These are phyloP conservation scores for Scenedesmus sp. DNA, from an alignment of 163 green algal genomes.

Conservation along the genomic window DNA sequence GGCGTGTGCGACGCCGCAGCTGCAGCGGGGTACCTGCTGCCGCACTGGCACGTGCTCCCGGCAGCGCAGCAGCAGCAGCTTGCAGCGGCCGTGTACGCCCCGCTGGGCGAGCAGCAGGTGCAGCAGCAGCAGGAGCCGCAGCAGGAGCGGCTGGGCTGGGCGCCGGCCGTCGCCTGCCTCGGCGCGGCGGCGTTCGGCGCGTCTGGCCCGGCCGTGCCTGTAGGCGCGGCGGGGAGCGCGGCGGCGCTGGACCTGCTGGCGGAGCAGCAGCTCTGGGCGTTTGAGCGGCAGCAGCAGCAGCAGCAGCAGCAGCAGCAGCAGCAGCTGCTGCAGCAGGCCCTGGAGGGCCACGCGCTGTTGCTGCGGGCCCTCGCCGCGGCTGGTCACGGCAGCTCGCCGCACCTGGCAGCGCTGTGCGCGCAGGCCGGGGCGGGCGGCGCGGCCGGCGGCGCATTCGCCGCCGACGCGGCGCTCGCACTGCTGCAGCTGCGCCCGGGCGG, in stretches of 20 bases:
- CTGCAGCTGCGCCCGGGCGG: neutral
- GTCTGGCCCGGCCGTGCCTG: too few relatives aligned
- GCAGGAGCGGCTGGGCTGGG: neutral
- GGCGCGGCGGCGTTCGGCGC: too few relatives aligned
- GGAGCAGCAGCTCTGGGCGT: too few relatives aligned
- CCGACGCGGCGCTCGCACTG: neutral
- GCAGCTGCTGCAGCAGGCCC: neutral
- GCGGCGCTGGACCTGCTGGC: too few relatives aligned
- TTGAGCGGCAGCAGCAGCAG: conserved; percentile 1
- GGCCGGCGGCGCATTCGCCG: neutral
- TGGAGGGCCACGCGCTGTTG: neutral
- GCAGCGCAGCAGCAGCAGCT: conserved; percentile 12
- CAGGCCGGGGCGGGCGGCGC: too few relatives aligned
- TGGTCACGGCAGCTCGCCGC: too few relatives aligned
- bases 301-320: neutral
- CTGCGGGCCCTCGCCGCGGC: too few relatives aligned
- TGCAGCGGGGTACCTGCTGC: conserved; percentile 22
- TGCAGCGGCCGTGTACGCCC: neutral
- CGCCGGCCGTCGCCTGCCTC: too few relatives aligned
- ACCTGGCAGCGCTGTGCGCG: too few relatives aligned
- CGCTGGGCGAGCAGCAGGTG: neutral
- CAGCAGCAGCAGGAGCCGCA: neutral
- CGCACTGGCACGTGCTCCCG: neutral
- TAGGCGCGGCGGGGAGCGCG: too few relatives aligned
- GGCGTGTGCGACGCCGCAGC: conserved; percentile 30